A percentile compares a stretch with the other conserved stretches of the same genome.
Conservation (phyloP, 1,284 basidiomycete species). For the Marasmius sp. region DNA sequence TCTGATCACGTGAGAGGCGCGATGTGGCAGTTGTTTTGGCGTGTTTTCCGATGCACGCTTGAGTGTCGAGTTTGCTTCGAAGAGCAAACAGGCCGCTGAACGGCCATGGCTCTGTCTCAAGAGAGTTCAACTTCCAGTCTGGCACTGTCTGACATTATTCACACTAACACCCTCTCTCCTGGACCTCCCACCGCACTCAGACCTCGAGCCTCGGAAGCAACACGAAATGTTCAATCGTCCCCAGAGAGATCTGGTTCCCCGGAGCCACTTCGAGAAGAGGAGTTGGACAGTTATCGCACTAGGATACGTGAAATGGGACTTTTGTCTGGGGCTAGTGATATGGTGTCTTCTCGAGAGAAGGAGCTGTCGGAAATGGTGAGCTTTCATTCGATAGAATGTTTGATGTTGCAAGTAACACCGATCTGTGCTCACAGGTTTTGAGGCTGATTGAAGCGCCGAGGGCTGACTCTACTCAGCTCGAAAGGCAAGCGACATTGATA, state of each 20-base stretch:
- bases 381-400: conserved; percentile 9
- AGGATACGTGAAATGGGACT: conserved; percentile 3
- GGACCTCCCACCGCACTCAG: background rate
- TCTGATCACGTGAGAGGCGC: background rate
- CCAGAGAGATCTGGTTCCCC: background rate
- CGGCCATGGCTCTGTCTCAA: background rate
- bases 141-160: conserved; percentile 1
- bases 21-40: background rate
- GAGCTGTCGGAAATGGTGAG: conserved; percentile 62
- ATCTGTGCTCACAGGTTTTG: conserved; percentile 41
- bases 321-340: background rate
- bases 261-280: conserved; percentile 10
- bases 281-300: conserved; percentile 5
- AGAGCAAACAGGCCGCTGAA: background rate
- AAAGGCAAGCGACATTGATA: conserved; percentile 62
- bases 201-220: background rate
- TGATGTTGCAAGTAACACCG: conserved; percentile 9
- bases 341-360: conserved; percentile 37
- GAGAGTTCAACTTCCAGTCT: background rate
- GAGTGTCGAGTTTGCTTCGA: background rate
- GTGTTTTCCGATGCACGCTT: background rate
- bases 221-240: background rate
- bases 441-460: conserved; percentile 42
- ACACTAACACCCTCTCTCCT: background rate
- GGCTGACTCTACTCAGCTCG: conserved; percentile 47